phyloP scores from a whole-genome alignment of 139 green algal species.

The Cymbomonas tetramitiformis region DNA sequence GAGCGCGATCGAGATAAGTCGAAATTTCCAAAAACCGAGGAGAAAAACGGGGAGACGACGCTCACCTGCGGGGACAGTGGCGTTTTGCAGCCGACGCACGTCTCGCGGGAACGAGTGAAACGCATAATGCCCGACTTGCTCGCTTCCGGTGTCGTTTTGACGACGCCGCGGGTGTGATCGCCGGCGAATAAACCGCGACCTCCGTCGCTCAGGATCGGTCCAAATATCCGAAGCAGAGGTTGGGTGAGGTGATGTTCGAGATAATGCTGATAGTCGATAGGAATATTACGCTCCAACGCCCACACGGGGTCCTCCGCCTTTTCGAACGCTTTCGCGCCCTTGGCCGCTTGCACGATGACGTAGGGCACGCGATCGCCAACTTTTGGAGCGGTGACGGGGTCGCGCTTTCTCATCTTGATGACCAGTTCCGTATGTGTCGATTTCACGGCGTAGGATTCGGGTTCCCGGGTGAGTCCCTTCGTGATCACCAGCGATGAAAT shows the following conservation, averaged over 20 bases:
- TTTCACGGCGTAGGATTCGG: constrained; percentile 56
- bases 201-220: constrained; percentile 60
- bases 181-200: constrained; percentile 1
- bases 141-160: constrained; percentile 54
- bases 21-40: too few species aligned
- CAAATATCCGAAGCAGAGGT: constrained; percentile 86
- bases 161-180: constrained; percentile 42
- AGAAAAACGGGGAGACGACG: too few species aligned
- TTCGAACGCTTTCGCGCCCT: constrained; percentile 64
- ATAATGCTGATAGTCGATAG: constrained; percentile 93
- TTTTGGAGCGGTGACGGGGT: constrained; percentile 76
- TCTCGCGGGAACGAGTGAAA: constrained; percentile 66
- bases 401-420: constrained; percentile 87
- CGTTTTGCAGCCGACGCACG: constrained; percentile 76
- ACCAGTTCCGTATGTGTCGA: constrained; percentile 84
- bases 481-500: constrained; percentile 67
- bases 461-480: constrained; percentile 5
- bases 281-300: constrained; percentile 84
- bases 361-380: constrained; percentile 88
- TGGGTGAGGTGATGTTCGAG: constrained; percentile 81
- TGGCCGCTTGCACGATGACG: constrained; percentile 89
- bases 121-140: constrained; percentile 81
- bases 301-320: constrained; percentile 97
- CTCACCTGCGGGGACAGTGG: constrained; percentile 35
- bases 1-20: too few species aligned